Percentiles rank a stretch among this genome's conserved stretches.
Evolutionary conservation across 352 stramenopile genomes (phyloP).

Genomic region (Globisporangium emineosum): DNA sequence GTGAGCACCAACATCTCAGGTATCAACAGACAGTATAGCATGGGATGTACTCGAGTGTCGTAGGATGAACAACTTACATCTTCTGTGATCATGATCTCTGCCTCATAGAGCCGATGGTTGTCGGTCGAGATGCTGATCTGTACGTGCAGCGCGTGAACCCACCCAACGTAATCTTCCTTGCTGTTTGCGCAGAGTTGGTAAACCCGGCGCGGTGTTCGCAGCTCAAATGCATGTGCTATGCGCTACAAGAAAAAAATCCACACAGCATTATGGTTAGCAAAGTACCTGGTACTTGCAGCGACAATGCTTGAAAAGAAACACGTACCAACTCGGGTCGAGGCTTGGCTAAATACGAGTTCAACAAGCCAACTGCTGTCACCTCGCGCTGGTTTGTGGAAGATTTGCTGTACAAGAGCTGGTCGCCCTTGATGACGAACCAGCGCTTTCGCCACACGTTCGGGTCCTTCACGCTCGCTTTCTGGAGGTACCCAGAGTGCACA

Average conservation of each 20-base stretch:
- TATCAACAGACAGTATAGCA: neutral
- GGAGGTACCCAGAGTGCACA: conserved; percentile 72
- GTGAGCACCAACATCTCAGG: neutral
- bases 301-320: neutral
- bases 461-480: conserved; percentile 80
- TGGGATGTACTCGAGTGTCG: too few species aligned
- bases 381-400: conserved; percentile 79
- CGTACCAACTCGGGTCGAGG: conserved; percentile 65
- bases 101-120: conserved; percentile 77
- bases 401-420: conserved; percentile 86
- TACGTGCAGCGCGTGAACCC: conserved; percentile 77
- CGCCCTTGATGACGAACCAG: conserved; percentile 86
- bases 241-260: conserved; percentile 27
- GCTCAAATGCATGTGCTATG: conserved; percentile 72
- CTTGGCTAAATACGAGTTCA: conserved; percentile 73
- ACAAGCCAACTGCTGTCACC: conserved; percentile 75
- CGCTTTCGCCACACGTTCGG: conserved; percentile 78
- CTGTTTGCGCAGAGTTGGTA: conserved; percentile 78
- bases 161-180: conserved; percentile 79
- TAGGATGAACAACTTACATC: conserved; percentile 39
- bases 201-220: conserved; percentile 64
- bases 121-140: conserved; percentile 79
- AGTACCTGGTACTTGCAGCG: neutral
- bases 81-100: conserved; percentile 84
- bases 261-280: neutral